Evolutionary conservation across 495 filamentous ascomycete species (phyloP), one percentile per base, ranked within the genome.

Genomic region (Amphirosellinia nigrospora): DNA sequence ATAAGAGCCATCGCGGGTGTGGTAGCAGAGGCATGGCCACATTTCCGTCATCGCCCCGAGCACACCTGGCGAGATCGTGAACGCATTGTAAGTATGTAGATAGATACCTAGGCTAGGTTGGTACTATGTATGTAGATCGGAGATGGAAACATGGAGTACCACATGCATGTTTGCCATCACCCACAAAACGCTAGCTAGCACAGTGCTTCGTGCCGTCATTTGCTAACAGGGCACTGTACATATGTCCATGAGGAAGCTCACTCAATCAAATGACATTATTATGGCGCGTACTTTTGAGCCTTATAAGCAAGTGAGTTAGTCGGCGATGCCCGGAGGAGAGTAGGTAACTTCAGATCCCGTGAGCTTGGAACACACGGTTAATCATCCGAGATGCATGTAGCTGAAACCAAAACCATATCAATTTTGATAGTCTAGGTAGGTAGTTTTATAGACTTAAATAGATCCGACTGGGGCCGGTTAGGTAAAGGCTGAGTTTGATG

Each of bases 1-100:
- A 59, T 28, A 80, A 58, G 3, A 79, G 70, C 78, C 78, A 80
- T 67, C 67, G 73, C 26, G 16, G 53, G 9, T 23, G 26, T 41
- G 45, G 48, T 41, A 39, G n/a, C 48, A 19, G 48, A 15, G 64
- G 13, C 64, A 66, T 66, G 30, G 4, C 45, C 32, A 48, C 45
- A 45, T 45, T n/a, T n/a, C n/a, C n/a, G n/a, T n/a, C n/a, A n/a
- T n/a, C n/a, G 13, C 6, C 52, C n/a, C n/a, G 21, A 21, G 23
- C n/a, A 23, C 46, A 8, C 46, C 46, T 50, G 7, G n/a, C 5
- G 23, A 30, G 19, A 45, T 45, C 19, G 52, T 15, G 52, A 19
- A 55, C 16, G 26, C 19, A 10, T 56, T 1, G 52, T 34, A 34
- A 7, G n/a, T n/a, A n/a, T n/a, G n/a, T n/a, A n/a, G n/a, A n/a